These are phyloP conservation scores for Penstemon newberryi DNA, from an alignment of 257 asterid genomes.

Conservation along the genomic window DNA sequence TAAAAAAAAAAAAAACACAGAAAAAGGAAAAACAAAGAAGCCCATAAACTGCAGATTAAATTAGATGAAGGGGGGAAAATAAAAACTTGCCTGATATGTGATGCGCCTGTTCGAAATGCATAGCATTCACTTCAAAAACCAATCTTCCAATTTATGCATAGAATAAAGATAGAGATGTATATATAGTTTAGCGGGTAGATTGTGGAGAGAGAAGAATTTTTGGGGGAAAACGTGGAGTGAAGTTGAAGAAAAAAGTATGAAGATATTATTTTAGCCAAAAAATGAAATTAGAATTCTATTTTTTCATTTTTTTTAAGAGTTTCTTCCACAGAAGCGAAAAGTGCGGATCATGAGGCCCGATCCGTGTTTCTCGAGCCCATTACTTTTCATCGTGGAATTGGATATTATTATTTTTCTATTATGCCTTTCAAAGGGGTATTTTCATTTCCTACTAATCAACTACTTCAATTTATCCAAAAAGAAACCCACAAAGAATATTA, in stretches of 20 bases:
- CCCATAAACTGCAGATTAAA: constrained; percentile 5
- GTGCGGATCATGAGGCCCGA: constrained; percentile 60
- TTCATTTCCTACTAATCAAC: too few species aligned
- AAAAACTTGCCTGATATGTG: constrained; percentile 34
- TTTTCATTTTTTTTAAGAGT: background rate
- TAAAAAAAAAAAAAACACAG: background rate
- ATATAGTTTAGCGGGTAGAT: constrained; percentile 22
- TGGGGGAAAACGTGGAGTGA: constrained; percentile 30
- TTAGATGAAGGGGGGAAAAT: background rate
- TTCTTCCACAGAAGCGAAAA: constrained; percentile 30
- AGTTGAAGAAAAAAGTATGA: constrained; percentile 29
- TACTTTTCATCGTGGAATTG: too few species aligned
- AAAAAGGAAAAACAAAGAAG: background rate
- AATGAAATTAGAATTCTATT: background rate
- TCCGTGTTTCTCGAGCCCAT: constrained; percentile 43
- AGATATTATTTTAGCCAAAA: background rate
- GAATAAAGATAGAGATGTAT: background rate
- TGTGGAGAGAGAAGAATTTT: constrained; percentile 34
- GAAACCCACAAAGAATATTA: too few species aligned
- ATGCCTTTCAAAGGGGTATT: too few species aligned
- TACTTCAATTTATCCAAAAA: too few species aligned
- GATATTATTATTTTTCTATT: too few species aligned
- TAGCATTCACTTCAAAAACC: constrained; percentile 26
- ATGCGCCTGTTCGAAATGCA: constrained; percentile 29
- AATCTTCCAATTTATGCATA: background rate